These are phyloP conservation scores for Lactifluus subvellereus DNA, from an alignment of 768 basidiomycete species.

Conservation along the genomic window DNA sequence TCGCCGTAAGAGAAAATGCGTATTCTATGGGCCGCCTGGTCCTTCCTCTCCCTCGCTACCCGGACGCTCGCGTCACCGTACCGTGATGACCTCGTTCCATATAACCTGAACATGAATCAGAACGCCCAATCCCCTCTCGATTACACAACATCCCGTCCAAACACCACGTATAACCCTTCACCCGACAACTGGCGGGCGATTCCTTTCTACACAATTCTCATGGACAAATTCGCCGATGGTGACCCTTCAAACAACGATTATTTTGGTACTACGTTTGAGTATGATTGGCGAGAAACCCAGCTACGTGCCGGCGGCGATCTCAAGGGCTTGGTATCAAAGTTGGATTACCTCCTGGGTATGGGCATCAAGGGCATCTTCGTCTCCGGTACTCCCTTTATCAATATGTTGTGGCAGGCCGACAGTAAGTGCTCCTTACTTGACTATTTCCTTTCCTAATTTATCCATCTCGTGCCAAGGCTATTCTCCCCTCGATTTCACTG, in stretches of 20 bases:
- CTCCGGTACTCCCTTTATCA: slow-evolving; percentile 87
- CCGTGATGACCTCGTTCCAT: slow-evolving; percentile 55
- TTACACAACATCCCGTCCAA: slow-evolving; percentile 58
- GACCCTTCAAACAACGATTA: slow-evolving; percentile 90
- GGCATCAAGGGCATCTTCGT: slow-evolving; percentile 81
- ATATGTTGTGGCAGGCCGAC: slow-evolving; percentile 97
- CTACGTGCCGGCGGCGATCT: slow-evolving; percentile 87
- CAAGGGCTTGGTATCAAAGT: slow-evolving; percentile 60
- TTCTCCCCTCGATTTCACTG: slow-evolving; percentile 86
- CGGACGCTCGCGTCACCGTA: slow-evolving; percentile 58
- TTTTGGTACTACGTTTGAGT: slow-evolving; percentile 74
- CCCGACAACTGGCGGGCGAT: slow-evolving; percentile 82
- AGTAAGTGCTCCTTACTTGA: slow-evolving; percentile 47
- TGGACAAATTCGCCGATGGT: slow-evolving; percentile 94
- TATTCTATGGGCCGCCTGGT: slow-evolving; percentile 38
- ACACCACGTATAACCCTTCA: slow-evolving; percentile 66
- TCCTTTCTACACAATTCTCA: slow-evolving; percentile 73
- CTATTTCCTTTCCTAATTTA: slow-evolving; percentile 2
- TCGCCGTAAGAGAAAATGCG: slow-evolving; percentile 6
- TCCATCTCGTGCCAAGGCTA: slow-evolving; percentile 52
- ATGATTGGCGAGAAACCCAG: slow-evolving; percentile 84
- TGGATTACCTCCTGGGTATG: slow-evolving; percentile 91
- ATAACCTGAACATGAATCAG: slow-evolving; percentile 77
- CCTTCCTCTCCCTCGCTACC: slow-evolving; percentile 36
- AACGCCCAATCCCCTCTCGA: slow-evolving; percentile 60